phyloP scores from a whole-genome alignment of 495 filamentous ascomycete species.

The Collariella sp. region DNA sequence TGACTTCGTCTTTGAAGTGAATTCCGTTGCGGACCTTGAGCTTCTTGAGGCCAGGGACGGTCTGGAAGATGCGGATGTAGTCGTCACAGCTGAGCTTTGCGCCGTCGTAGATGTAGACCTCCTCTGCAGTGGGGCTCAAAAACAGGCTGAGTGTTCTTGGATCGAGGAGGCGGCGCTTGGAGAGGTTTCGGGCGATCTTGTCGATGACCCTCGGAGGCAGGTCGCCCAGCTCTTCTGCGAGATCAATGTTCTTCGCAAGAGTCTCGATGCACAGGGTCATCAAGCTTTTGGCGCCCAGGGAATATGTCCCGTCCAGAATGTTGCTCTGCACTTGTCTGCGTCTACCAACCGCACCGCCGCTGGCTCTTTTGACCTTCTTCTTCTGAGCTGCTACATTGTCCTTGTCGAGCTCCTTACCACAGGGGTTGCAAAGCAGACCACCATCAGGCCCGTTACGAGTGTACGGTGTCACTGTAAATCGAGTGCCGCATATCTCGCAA shows the following conservation, averaged over 20 bases:
- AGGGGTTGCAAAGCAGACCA: conserved; percentile 75
- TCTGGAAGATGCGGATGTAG: conserved; percentile 71
- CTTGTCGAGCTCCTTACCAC: conserved; percentile 66
- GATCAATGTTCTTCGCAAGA: conserved; percentile 69
- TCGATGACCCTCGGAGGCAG: conserved; percentile 58
- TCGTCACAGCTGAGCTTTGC: conserved; percentile 66
- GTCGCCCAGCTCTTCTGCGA: conserved; percentile 78
- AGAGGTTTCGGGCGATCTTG: conserved; percentile 70
- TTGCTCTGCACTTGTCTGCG: conserved; percentile 70
- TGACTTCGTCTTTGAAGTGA: conserved; percentile 73
- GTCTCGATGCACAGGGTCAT: conserved; percentile 77
- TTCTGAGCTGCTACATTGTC: conserved; percentile 56
- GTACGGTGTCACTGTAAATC: conserved; percentile 92
- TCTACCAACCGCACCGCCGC: conserved; percentile 35
- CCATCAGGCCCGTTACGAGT: conserved; percentile 72
- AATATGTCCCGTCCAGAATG: conserved; percentile 63
- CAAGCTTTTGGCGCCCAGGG: conserved; percentile 61
- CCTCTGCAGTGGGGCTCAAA: conserved; percentile 55
- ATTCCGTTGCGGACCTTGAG: conserved; percentile 72
- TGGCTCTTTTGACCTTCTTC: conserved; percentile 42
- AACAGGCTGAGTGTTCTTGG: conserved; percentile 66
- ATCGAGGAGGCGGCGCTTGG: conserved; percentile 66
- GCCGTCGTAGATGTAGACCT: conserved; percentile 71
- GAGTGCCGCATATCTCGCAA: conserved; percentile 74
- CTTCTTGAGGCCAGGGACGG: conserved; percentile 54